Base-by-base conservation (phyloP, 495 filamentous ascomycete species). In the Bathelium albidoporum region DNA sequence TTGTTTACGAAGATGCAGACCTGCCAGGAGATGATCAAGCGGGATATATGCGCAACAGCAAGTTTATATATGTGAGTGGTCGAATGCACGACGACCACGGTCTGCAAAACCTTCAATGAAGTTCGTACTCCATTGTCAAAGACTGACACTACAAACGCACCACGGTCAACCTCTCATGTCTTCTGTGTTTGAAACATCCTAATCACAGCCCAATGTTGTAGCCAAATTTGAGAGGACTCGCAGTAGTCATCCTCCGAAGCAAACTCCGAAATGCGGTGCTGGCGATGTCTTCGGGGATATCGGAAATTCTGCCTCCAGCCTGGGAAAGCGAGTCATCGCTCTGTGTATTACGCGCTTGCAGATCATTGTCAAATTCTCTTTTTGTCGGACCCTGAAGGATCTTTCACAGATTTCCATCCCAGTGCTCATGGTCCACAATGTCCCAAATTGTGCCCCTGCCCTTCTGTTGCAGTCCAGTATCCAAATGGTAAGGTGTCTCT, bases 21-120 rank as follows among this genome's bases (percentile, higher is more conserved):
- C 39, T 93, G 92, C 61, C 94, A 97, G 80, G 95, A 97, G 79
- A 78, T 95, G 83, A 97, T 98, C 71, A 92, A 95, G 80, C 79
- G 94, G 68, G 95, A 96, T 78, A 91, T 96, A 24, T 65, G 63
- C 31, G 66, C 65, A 18, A 69, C 67, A 11, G 68, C 69, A 5
- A 62, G 52, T 34, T 55, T 71, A 44, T 71, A 71, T 44, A 71
- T 71, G 69, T 71, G 44, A 61, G 32, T 16, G 9, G 10, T n/a
- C 26, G n/a, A n/a, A n/a, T n/a, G n/a, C n/a, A n/a, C n/a, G n/a
- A n/a, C n/a, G n/a, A n/a, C n/a, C n/a, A n/a, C n/a, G n/a, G n/a
- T n/a, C n/a, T n/a, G n/a, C n/a, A n/a, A n/a, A n/a, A n/a, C n/a
- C n/a, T n/a, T n/a, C n/a, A n/a, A n/a, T n/a, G n/a, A n/a, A n/a